A percentile compares a stretch with the other conserved stretches of the same genome.
Evolutionary conservation across 148 eudicot species (phyloP).

Genomic region (Heliosperma pusillum): DNA sequence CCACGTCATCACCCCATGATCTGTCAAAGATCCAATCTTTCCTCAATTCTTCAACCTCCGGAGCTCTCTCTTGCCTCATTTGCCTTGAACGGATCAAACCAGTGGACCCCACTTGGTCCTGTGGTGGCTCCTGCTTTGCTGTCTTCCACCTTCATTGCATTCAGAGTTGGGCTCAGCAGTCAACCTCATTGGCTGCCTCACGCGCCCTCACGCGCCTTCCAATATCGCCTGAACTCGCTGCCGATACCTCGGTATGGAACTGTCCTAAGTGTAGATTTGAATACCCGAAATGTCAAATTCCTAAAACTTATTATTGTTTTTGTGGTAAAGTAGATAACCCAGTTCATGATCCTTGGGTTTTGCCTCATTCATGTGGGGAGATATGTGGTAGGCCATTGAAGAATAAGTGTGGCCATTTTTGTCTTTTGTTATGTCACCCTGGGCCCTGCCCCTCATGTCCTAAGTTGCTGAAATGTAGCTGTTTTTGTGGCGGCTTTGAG

Average conservation of each 20-base stretch:
- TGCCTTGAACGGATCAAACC: constrained; percentile 82
- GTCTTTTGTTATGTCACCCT: constrained; percentile 85
- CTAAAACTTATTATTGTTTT: constrained; percentile 65
- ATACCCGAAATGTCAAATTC: constrained; percentile 58
- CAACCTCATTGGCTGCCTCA: constrained; percentile 47
- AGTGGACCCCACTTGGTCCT: constrained; percentile 94
- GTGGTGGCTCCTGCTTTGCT: constrained; percentile 67
- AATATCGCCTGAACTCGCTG: constrained; percentile 45
- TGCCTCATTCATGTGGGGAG: constrained; percentile 97
- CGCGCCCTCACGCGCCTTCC: constrained; percentile 78
- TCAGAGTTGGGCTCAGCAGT: constrained; percentile 83
- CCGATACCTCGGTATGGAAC: constrained; percentile 59
- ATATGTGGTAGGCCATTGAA: constrained; percentile 61
- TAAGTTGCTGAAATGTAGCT: constrained; percentile 59
- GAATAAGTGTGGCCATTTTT: constrained; percentile 71
- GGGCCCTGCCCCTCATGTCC: constrained; percentile 98
- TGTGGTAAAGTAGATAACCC: constrained; percentile 79
- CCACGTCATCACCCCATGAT: constrained; percentile 35
- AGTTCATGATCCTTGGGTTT: constrained; percentile 75
- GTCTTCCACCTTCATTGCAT: constrained; percentile 84
- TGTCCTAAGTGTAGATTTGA: constrained; percentile 93
- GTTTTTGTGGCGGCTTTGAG: constrained; percentile 67
- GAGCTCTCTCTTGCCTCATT: constrained; percentile 93
- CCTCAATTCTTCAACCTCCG: constrained; percentile 70
- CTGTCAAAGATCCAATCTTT: constrained; percentile 88